A percentile compares a stretch with the other conserved stretches of the same genome.
These are phyloP conservation scores for Paramecium primaurelia DNA, from an alignment of 73 alveolate genomes.

Conservation along the genomic window DNA sequence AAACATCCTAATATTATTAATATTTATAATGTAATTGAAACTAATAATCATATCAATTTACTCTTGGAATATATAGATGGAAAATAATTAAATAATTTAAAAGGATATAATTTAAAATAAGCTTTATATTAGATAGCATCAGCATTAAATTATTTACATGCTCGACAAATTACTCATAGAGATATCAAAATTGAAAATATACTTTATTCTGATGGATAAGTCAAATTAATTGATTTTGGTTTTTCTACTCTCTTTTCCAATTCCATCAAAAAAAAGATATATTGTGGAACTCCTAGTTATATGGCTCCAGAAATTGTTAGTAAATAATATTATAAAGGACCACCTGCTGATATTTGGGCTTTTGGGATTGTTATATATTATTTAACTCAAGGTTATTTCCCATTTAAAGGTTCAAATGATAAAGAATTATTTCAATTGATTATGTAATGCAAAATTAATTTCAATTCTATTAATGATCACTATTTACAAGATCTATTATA, in stretches of 20 bases:
- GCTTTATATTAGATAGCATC: slow-evolving; percentile 66
- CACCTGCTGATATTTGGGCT: slow-evolving; percentile 83
- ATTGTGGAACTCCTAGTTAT: slow-evolving; percentile 91
- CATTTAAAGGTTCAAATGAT: slow-evolving; percentile 65
- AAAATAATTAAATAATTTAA: slow-evolving; percentile 67
- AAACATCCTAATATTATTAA: slow-evolving; percentile 86
- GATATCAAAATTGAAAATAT: slow-evolving; percentile 71
- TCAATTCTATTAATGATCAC: neutral
- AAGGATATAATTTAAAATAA: neutral
- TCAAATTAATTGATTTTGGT: slow-evolving; percentile 72
- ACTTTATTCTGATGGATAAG: slow-evolving; percentile 61
- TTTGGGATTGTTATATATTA: slow-evolving; percentile 67
- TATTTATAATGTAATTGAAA: slow-evolving; percentile 86
- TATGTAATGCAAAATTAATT: neutral
- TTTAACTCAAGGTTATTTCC: slow-evolving; percentile 60
- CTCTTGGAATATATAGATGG: slow-evolving; percentile 90
- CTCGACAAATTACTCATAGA: slow-evolving; percentile 69
- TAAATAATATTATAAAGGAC: slow-evolving; percentile 66
- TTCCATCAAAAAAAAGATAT: slow-evolving; percentile 58
- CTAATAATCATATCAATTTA: slow-evolving; percentile 73
- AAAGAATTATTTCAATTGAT: slow-evolving; percentile 47
- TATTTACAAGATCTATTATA: neutral
- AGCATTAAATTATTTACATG: slow-evolving; percentile 71
- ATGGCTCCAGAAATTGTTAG: slow-evolving; percentile 92
- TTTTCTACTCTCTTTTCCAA: slow-evolving; percentile 66